A percentile compares a stretch with the other conserved stretches of the same genome.
These are phyloP conservation scores for Emmonsia crescens DNA, from an alignment of 2,329 filamentous ascomycete species.

Conservation along the genomic window DNA sequence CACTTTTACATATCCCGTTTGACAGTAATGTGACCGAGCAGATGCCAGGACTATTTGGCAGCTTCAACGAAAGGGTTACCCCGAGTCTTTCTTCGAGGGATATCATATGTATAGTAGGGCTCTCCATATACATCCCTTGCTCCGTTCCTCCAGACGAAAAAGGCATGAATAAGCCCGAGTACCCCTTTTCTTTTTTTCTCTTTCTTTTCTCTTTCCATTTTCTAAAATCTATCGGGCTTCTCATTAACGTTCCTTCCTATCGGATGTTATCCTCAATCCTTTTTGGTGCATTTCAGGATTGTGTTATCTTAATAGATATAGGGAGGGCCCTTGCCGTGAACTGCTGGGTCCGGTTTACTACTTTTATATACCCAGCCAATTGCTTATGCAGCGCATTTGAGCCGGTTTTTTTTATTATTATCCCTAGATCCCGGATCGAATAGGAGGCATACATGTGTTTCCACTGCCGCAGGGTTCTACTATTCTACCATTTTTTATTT, in stretches of 20 bases:
- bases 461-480: background rate
- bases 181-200: background rate
- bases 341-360: too few species aligned
- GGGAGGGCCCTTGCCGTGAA: background rate
- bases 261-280: background rate
- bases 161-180: background rate
- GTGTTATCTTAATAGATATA: background rate
- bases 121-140: too few species aligned
- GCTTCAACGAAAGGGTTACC: background rate
- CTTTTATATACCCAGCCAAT: background rate
- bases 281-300: background rate
- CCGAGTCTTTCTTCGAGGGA: background rate
- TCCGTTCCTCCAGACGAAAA: background rate
- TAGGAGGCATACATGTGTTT: constrained; percentile 1
- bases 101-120: too few species aligned
- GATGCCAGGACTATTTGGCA: background rate
- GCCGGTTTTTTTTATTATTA: background rate
- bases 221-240: background rate
- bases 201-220: background rate
- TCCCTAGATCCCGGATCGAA: background rate
- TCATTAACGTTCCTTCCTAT: background rate
- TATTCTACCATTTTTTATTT: background rate
- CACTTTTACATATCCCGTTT: background rate
- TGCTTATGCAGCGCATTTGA: background rate
- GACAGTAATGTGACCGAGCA: background rate